Percentiles rank a stretch among this genome's conserved stretches.
phyloP scores from a whole-genome alignment of 148 eudicot species.

The Bassia scoparia region DNA sequence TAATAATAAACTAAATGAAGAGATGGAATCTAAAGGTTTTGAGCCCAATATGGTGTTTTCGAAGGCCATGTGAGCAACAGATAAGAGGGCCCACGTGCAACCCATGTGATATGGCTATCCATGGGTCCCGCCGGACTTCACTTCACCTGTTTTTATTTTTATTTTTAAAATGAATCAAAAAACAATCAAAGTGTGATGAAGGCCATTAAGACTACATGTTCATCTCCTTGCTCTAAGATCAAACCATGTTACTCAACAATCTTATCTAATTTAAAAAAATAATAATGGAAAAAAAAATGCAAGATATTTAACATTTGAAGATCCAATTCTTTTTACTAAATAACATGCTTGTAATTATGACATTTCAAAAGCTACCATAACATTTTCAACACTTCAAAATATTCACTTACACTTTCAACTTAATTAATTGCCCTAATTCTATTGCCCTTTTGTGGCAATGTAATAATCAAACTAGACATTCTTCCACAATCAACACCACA shows the following conservation, averaged over 20 bases:
- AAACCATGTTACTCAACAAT: not conserved
- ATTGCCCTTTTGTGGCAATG: not conserved
- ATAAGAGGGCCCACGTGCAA: not conserved
- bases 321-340: not conserved
- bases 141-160: not conserved
- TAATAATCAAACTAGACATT: not conserved
- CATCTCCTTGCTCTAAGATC: constrained; percentile 2
- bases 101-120: constrained; percentile 12
- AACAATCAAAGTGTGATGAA: not conserved
- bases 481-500: not conserved
- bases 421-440: not conserved
- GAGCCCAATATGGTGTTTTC: not conserved
- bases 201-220: constrained; percentile 11
- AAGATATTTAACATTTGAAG: not conserved
- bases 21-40: not conserved
- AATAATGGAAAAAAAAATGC: not conserved
- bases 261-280: not conserved
- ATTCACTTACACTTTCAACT: not conserved
- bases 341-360: constrained; percentile 18
- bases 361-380: not conserved
- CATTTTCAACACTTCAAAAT: not conserved
- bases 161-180: not conserved
- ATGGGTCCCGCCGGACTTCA: constrained; percentile 15
- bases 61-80: not conserved
- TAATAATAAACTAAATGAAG: too few species aligned